Conservation (phyloP, 192 early-diverging fungal species). For the Mortierella alpina region DNA sequence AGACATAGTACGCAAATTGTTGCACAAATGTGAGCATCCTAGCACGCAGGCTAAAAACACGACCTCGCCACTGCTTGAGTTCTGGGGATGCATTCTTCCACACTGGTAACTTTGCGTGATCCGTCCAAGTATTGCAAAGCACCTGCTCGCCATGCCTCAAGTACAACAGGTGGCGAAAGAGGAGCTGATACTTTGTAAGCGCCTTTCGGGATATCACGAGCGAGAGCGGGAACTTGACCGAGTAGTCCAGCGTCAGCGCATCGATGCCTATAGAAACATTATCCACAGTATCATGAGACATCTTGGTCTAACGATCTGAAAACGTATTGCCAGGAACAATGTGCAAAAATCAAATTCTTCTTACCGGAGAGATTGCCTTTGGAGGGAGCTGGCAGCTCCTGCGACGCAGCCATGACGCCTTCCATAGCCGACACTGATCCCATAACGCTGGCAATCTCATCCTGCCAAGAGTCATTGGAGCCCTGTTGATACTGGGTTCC, state of each 20-base stretch:
- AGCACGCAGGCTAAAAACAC: constrained; percentile 78
- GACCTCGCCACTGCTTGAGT: constrained; percentile 65
- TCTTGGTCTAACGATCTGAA: not conserved
- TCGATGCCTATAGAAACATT: constrained; percentile 69
- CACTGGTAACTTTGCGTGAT: constrained; percentile 64
- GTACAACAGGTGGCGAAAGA: constrained; percentile 90
- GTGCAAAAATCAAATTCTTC: not conserved
- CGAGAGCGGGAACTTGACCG: constrained; percentile 89
- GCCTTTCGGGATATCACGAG: constrained; percentile 87
- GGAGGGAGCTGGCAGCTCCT: constrained; percentile 15
- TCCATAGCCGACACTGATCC: constrained; percentile 17
- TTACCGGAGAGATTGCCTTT: constrained; percentile 42
- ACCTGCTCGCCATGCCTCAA: constrained; percentile 91
- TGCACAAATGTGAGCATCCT: constrained; percentile 93
- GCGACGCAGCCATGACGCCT: constrained; percentile 8
- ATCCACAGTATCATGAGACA: not conserved
- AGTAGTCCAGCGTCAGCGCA: constrained; percentile 83
- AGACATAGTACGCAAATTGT: constrained; percentile 90
- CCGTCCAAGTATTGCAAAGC: constrained; percentile 81
- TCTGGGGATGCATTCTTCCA: constrained; percentile 63
- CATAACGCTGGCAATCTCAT: constrained; percentile 10
- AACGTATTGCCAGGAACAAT: not conserved
- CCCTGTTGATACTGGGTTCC: not conserved
- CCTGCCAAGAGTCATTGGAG: constrained; percentile 31
- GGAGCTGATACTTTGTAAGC: constrained; percentile 89